Conservation (phyloP, 148 eudicot species). For the Dianthus caryophyllus region DNA sequence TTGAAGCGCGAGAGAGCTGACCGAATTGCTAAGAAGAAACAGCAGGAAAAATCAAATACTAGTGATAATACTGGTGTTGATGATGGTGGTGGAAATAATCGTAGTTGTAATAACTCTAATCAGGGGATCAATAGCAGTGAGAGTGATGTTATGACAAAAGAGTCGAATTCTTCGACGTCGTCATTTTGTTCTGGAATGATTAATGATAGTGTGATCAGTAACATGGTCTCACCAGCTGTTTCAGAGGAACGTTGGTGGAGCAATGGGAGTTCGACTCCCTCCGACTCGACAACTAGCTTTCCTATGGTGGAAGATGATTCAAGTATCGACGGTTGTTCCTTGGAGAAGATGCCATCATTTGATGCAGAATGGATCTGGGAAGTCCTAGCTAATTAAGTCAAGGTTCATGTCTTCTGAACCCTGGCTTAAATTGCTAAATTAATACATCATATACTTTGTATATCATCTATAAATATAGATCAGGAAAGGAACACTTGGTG, state of each 20-base stretch:
- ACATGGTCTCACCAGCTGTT: constrained; percentile 33
- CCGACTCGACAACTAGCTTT: constrained; percentile 34
- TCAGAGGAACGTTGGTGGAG: constrained; percentile 50
- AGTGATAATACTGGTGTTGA: background rate
- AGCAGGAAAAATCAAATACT: constrained; percentile 8
- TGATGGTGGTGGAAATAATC: background rate
- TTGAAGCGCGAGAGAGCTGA: constrained; percentile 48
- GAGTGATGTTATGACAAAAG: constrained; percentile 21
- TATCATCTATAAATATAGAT: background rate
- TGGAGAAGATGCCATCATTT: constrained; percentile 68
- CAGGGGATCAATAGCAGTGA: constrained; percentile 8
- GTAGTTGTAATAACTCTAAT: background rate
- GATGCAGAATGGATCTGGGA: constrained; percentile 95
- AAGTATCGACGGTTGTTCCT: constrained; percentile 47
- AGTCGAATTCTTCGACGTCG: constrained; percentile 30
- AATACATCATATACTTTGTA: too few species aligned
- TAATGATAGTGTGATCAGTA: constrained; percentile 30
- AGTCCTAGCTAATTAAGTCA: constrained; percentile 52
- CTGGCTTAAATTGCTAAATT: constrained; percentile 4
- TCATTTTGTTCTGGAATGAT: constrained; percentile 26
- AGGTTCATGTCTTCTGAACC: background rate
- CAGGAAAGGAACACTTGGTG: too few species aligned
- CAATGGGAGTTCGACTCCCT: constrained; percentile 33
- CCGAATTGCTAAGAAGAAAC: constrained; percentile 39
- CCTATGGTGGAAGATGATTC: constrained; percentile 24